Evolutionary conservation across 306 rosid species (phyloP).

Genomic region (Castanea crenata): DNA sequence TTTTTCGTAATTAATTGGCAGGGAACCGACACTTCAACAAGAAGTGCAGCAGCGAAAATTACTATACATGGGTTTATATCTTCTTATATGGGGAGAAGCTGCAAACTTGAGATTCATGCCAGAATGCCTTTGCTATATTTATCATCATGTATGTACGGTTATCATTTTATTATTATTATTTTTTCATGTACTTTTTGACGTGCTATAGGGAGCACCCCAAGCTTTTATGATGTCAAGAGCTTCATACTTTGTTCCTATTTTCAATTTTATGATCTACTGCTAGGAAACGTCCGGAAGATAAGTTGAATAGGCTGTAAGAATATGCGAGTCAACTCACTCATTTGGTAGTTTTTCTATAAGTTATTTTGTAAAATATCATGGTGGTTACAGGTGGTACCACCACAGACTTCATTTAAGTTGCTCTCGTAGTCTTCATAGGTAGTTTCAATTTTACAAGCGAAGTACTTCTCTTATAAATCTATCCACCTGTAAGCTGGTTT

Average conservation of each 20-base stretch:
- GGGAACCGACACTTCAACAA: too few relatives aligned
- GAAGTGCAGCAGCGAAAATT: too few relatives aligned
- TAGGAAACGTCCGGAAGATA: background rate
- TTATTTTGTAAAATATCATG: background rate
- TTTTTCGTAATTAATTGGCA: too few relatives aligned
- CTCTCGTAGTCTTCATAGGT: background rate
- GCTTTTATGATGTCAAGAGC: background rate
- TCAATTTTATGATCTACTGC: background rate
- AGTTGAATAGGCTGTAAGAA: background rate
- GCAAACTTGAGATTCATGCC: too few relatives aligned
- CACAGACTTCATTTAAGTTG: background rate
- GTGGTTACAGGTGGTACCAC: too few relatives aligned
- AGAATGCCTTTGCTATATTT: too few relatives aligned
- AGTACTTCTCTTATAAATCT: background rate
- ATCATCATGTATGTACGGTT: conserved; percentile 4
- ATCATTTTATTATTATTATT: too few relatives aligned
- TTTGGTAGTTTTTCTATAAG: background rate
- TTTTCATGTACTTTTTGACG: background rate
- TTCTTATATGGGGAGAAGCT: too few relatives aligned
- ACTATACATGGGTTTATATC: too few relatives aligned
- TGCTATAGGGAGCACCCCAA: background rate
- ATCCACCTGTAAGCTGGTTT: too few relatives aligned
- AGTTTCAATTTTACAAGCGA: background rate
- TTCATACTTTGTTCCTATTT: background rate
- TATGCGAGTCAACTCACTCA: background rate